A percentile compares a stretch with the other conserved stretches of the same genome.
phyloP scores from a whole-genome alignment of 1,284 basidiomycete genomes.

The Microbotryomycetes sp. region DNA sequence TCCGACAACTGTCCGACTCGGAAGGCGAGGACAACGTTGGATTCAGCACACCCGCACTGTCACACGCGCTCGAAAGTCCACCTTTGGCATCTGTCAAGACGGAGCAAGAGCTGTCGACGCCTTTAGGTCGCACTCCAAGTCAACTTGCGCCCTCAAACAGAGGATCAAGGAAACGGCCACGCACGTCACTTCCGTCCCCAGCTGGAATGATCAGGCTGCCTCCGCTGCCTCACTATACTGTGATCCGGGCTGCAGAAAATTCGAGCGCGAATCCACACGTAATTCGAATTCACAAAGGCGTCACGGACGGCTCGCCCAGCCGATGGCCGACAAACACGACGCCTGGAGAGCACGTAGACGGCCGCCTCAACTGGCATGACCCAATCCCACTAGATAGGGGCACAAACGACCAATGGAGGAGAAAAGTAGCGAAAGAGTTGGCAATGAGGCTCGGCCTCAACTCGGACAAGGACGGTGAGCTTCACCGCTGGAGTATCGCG shows the following conservation, averaged over 20 bases:
- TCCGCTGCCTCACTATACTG: constrained; percentile 20
- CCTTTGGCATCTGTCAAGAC: too few species aligned
- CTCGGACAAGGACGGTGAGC: not conserved
- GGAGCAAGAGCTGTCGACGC: too few species aligned
- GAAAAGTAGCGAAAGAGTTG: constrained; percentile 3
- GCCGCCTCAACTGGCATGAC: constrained; percentile 15
- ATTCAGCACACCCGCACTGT: too few species aligned
- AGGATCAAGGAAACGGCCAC: too few species aligned
- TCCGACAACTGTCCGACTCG: too few species aligned
- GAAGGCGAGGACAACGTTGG: too few species aligned
- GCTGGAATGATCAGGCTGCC: not conserved
- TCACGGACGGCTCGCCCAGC: constrained; percentile 8
- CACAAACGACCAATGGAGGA: not conserved
- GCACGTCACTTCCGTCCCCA: not conserved
- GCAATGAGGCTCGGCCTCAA: not conserved
- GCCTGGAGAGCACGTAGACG: not conserved
- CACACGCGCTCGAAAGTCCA: too few species aligned
- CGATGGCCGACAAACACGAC: constrained; percentile 8
- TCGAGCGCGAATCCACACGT: constrained; percentile 10
- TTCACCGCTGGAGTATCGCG: too few species aligned
- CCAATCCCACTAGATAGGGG: not conserved
- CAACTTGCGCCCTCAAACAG: too few species aligned
- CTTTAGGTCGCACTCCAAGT: too few species aligned
- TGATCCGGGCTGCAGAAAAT: constrained; percentile 1
- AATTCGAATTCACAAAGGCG: constrained; percentile 6